A percentile compares a stretch with the other conserved stretches of the same genome.
Evolutionary conservation across 108 stramenopile genomes (phyloP).

Genomic region (Fragilaria crotonensis): DNA sequence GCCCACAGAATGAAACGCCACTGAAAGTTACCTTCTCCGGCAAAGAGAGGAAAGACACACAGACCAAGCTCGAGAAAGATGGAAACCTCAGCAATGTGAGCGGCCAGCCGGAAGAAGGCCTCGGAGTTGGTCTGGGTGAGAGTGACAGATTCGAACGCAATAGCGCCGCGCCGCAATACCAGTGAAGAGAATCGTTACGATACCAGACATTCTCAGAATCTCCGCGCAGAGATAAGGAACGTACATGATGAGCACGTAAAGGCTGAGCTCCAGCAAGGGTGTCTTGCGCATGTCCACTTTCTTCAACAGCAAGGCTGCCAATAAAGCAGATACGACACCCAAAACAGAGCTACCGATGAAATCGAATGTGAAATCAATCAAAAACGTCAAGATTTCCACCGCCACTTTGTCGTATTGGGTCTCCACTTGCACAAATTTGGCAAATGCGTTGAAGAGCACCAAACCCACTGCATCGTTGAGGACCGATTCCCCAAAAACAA

Average conservation of each 20-base stretch:
- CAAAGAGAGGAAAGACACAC: conserved; percentile 35
- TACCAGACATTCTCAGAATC: conserved; percentile 61
- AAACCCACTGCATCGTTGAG: conserved; percentile 85
- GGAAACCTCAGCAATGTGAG: conserved; percentile 58
- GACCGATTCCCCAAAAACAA: conserved; percentile 85
- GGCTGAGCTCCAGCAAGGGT: conserved; percentile 44
- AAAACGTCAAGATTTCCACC: conserved; percentile 26
- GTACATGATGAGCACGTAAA: conserved; percentile 62
- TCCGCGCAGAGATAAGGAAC: conserved; percentile 71
- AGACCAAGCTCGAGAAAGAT: conserved; percentile 86
- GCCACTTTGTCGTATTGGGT: conserved; percentile 24
- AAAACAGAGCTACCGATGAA: conserved; percentile 51
- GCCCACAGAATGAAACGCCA: conserved; percentile 49
- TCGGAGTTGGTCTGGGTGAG: conserved; percentile 38
- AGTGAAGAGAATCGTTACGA: conserved; percentile 84
- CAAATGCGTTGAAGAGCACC: conserved; percentile 60
- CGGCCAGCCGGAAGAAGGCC: conserved; percentile 47
- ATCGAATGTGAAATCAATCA: conserved; percentile 47
- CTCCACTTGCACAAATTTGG: conserved; percentile 43
- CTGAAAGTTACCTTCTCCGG: conserved; percentile 21
- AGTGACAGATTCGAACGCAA: conserved; percentile 50
- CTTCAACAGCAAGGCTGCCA: conserved; percentile 58
- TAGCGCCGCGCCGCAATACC: conserved; percentile 62
- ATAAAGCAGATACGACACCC: conserved; percentile 42
- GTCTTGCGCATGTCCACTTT: conserved; percentile 41